A percentile compares a stretch with the other conserved stretches of the same genome.
These are phyloP conservation scores for Blastomyces percursus DNA, from an alignment of 2,329 filamentous ascomycete genomes.

Conservation along the genomic window DNA sequence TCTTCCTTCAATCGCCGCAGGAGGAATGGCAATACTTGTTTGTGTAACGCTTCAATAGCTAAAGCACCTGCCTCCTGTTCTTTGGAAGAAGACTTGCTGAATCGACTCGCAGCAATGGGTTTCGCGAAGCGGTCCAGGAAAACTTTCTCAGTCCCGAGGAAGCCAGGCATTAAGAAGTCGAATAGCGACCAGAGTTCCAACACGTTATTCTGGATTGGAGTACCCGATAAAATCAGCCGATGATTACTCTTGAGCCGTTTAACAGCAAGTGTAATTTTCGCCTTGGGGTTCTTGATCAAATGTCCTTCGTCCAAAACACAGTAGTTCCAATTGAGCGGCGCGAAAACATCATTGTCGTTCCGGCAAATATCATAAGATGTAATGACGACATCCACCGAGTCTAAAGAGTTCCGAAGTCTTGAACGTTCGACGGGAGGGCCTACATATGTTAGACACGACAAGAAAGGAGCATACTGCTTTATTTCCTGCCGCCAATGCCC, in stretches of 20 bases:
- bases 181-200: constrained; percentile 96
- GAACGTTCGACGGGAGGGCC: constrained; percentile 74
- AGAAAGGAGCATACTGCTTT: constrained; percentile 87
- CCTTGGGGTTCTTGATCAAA: constrained; percentile 96
- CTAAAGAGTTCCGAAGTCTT: constrained; percentile 57
- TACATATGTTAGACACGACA: constrained; percentile 81
- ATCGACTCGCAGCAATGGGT: constrained; percentile 86
- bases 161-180: constrained; percentile 98
- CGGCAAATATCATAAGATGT: constrained; percentile 97
- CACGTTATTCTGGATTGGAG: constrained; percentile 96
- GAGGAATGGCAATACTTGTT: constrained; percentile 93
- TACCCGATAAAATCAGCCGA: constrained; percentile 88
- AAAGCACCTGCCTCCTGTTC: constrained; percentile 95
- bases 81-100: constrained; percentile 94
- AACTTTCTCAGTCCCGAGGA: constrained; percentile 92
- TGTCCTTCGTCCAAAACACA: constrained; percentile 95
- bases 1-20: constrained; percentile 95
- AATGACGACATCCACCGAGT: constrained; percentile 79
- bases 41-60: constrained; percentile 95
- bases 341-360: constrained; percentile 81
- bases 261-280: constrained; percentile 87
- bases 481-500: constrained; percentile 99
- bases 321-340: constrained; percentile 88
- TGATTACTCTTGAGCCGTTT: constrained; percentile 87
- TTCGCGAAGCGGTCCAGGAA: constrained; percentile 92